Percentiles rank a stretch among this genome's conserved stretches.
Evolutionary conservation across 768 basidiomycete genomes (phyloP).

Genomic region (Favolaschia claudopus): DNA sequence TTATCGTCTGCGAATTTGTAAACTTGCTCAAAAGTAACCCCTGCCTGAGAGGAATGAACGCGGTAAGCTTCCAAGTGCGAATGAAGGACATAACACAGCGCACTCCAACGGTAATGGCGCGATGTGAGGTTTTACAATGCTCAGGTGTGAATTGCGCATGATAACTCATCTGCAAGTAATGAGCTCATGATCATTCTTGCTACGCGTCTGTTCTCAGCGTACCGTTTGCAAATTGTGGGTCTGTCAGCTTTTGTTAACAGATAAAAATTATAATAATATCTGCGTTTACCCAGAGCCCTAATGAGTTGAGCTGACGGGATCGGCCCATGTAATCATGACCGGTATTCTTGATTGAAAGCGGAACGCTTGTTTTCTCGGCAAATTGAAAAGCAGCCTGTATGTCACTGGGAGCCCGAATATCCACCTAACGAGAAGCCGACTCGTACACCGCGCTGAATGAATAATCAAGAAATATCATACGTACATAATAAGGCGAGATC

Average conservation of each 20-base stretch:
- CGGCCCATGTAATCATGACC: constrained; percentile 14
- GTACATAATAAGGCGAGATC: constrained; percentile 17
- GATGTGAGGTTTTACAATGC: constrained; percentile 5
- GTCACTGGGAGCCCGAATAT: constrained; percentile 20
- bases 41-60: constrained; percentile 2
- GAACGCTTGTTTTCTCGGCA: background rate
- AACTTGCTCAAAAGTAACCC: constrained; percentile 2
- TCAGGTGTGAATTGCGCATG: constrained; percentile 8
- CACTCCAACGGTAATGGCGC: constrained; percentile 14
- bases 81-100: background rate
- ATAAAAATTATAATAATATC: background rate
- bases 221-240: constrained; percentile 12
- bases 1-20: constrained; percentile 15
- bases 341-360: constrained; percentile 18
- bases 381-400: constrained; percentile 6
- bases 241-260: constrained; percentile 3
- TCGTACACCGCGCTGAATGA: too few relatives aligned
- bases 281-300: constrained; percentile 9
- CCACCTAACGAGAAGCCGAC: too few relatives aligned
- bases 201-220: background rate
- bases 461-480: background rate
- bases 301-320: constrained; percentile 3
- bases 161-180: constrained; percentile 6
- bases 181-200: constrained; percentile 2
- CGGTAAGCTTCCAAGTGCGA: background rate